Conservation (phyloP, 345 rosid species). For the Diplotaxis tenuifolia region DNA sequence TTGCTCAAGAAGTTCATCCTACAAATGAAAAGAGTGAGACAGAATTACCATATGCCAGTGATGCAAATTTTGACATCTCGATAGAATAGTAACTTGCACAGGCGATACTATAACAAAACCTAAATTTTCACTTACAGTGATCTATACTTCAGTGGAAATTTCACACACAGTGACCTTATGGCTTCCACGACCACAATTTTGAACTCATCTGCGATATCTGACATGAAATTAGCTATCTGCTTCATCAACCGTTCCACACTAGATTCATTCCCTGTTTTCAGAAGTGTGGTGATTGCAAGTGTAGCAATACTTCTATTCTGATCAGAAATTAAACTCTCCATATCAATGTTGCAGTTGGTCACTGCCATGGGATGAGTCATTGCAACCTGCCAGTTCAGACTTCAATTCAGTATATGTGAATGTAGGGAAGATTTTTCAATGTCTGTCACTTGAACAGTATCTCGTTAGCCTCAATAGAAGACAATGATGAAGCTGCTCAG, state of each 20-base stretch:
- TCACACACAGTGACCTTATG: constrained; percentile 86
- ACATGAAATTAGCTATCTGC: constrained; percentile 97
- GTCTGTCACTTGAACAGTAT: constrained; percentile 5
- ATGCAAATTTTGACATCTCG: not conserved
- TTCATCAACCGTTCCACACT: constrained; percentile 99
- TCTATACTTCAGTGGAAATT: constrained; percentile 96
- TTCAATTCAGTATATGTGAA: not conserved
- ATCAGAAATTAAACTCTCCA: constrained; percentile 98
- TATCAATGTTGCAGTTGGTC: constrained; percentile 97
- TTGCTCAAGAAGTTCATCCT: constrained; percentile 99
- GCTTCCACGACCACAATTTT: constrained; percentile 99
- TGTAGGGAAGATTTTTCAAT: not conserved
- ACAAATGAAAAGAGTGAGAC: constrained; percentile 35
- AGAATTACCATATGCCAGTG: constrained; percentile 13
- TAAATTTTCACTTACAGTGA: constrained; percentile 62
- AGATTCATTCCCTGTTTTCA: constrained; percentile 97
- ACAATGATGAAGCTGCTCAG: constrained; percentile 1
- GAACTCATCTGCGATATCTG: constrained; percentile 98
- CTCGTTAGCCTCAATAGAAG: constrained; percentile 2
- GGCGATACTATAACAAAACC: constrained; percentile 4
- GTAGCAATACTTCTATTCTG: constrained; percentile 99
- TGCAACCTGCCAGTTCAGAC: constrained; percentile 69
- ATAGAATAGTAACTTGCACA: constrained; percentile 9
- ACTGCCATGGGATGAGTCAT: constrained; percentile 99
- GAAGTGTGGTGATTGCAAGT: constrained; percentile 93